Evolutionary conservation across 352 stramenopile species (phyloP), one percentile per base, ranked within the genome.

Genomic region (Phytopythium vexans): DNA sequence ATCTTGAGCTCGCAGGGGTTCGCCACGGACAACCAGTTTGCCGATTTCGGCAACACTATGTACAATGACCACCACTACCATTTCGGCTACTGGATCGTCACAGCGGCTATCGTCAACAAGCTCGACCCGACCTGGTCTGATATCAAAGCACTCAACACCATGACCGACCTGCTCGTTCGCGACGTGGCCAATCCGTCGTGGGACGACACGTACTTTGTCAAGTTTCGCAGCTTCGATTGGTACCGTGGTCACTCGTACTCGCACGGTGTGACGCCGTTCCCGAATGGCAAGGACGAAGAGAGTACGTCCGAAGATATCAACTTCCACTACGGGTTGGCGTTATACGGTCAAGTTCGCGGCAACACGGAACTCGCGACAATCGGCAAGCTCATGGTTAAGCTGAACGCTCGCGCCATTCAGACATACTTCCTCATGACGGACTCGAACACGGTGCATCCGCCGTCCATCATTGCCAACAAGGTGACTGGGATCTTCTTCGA

Each of bases 401-500:
- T 78, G 27, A 77, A 81, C 38, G 54, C 71, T 2, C 71, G 68
- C 9, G 65, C 68, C 11, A 72, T 76, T 27, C 64, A 74, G 41
- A 81, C 68, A 48, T 81, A 81, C 49, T 81, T 81, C 51, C 52
- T 81, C 35, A 59, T 81, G 32, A 61, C 73, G n/a, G 60, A 74
- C 38, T 57, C 59, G 27, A 81, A 77, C 56, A 63, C 61, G 12
- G 65, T 67, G 15, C 71, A 81, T 41, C 68, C 68, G 16, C 57
- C 72, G 41, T 52, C 38, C 36, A 74, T 77, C 46, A 66, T 66
- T 6, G 56, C 68, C 16, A 87, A 87, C 62, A 82, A 79, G 51
- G 78, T 86, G n/a, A 74, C 81, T 44, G 79, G 79, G 21, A 86
- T 91, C 12, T 72, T 89, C 27, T 79, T 81, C 51, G 79, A 89